A percentile compares a stretch with the other conserved stretches of the same genome.
These are phyloP conservation scores for Macrolepiota fuliginosa DNA, from an alignment of 768 basidiomycete genomes.

Conservation along the genomic window DNA sequence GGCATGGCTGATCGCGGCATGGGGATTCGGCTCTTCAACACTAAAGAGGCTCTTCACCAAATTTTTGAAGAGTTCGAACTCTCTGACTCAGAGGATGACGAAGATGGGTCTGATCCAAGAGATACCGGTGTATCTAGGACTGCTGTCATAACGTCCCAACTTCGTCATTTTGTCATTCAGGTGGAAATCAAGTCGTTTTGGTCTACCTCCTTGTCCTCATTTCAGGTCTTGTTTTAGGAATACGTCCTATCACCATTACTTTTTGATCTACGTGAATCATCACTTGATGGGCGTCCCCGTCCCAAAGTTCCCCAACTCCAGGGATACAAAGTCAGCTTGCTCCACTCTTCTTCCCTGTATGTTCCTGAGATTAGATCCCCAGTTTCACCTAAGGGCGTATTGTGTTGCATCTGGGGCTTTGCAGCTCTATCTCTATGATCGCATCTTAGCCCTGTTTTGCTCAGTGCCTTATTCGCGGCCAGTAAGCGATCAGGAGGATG, in stretches of 20 bases:
- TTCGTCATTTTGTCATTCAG: constrained; percentile 96
- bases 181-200: constrained; percentile 35
- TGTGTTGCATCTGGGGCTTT: constrained; percentile 76
- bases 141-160: constrained; percentile 76
- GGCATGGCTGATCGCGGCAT: constrained; percentile 97
- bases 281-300: constrained; percentile 22
- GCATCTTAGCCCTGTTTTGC: constrained; percentile 88
- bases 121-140: constrained; percentile 35
- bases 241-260: constrained; percentile 80
- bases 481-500: constrained; percentile 21
- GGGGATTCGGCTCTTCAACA: constrained; percentile 89
- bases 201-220: background rate
- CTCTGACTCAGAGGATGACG: constrained; percentile 46
- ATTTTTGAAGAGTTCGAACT: constrained; percentile 86
- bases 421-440: constrained; percentile 75
- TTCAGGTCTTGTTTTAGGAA: constrained; percentile 53
- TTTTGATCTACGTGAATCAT: constrained; percentile 59
- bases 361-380: constrained; percentile 4
- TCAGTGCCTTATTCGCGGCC: constrained; percentile 64
- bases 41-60: constrained; percentile 60
- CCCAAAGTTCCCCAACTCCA: constrained; percentile 22
- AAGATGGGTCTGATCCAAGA: constrained; percentile 30
- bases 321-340: constrained; percentile 57
- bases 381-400: constrained; percentile 96
- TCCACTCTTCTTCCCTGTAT: background rate